Evolutionary conservation across 1,284 basidiomycete genomes (phyloP), one percentile per base, ranked within the genome.

Genomic region (Ganoderma resinaceum): DNA sequence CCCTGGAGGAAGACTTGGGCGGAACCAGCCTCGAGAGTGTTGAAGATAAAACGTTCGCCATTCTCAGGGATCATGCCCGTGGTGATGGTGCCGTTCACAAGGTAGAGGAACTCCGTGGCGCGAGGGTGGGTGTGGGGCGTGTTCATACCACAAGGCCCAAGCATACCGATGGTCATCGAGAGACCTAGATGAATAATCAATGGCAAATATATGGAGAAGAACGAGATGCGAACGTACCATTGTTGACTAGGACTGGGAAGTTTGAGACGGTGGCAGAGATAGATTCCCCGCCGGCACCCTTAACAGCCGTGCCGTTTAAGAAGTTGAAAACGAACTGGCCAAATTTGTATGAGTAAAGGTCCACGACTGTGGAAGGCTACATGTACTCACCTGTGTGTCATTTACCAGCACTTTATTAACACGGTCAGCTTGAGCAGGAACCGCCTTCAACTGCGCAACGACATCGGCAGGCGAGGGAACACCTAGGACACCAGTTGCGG

Each of bases 121-220:
- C 80, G 80, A 3, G 80, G 80, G 66, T 82, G 80, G 23, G 75
- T 79, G 74, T 82, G 81, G 8, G 81, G 80, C 1, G 79, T 80
- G 78, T 81, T 81, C 77, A 81, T 77, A 9, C 77, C 79, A 66
- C 81, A 82, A 16, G 80, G 76, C 11, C 76, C 75, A 38, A 78
- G 66, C 65, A 73, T 70, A 2, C 77, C 77, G 35, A 77, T 70
- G 20, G 76, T 75, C 72, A 79, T 75, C 1, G 78, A 74, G 38
- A 78, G 68, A 35, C 73, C 75, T 72, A 53, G 23, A 40, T 49
- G 6, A 26, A 37, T 7, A 20, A 40, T 43, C 11, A 7, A 37
- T 29, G 11, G 18, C 29, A 26, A 53, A 31, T 2, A 12, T 35
- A 14, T 43, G 9, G 8, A 26, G 31, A 2, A 26, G 8, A 8